A percentile compares a stretch with the other conserved stretches of the same genome.
Conservation (phyloP, 495 filamentous ascomycete species). For the Annulohypoxylon stygium region DNA sequence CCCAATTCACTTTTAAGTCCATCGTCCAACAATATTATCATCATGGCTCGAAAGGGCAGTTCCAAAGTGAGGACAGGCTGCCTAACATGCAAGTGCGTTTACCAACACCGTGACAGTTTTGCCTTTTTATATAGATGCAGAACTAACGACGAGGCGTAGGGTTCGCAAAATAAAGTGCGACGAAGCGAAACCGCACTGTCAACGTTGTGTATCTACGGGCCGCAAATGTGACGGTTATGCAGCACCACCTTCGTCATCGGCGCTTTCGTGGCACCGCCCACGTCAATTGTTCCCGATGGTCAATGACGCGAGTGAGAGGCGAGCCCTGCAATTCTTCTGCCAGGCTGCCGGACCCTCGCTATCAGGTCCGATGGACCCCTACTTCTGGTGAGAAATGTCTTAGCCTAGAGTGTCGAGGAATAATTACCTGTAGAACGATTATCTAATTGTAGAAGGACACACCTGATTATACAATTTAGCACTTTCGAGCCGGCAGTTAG, state of each 20-base stretch:
- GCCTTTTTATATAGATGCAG: not conserved
- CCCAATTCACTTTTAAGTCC: not conserved
- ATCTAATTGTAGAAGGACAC: constrained; percentile 49
- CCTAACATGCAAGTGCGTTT: constrained; percentile 48
- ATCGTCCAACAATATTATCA: not conserved
- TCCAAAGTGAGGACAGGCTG: constrained; percentile 48
- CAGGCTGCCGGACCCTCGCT: constrained; percentile 62
- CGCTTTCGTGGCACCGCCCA: constrained; percentile 43
- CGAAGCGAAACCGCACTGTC: constrained; percentile 63
- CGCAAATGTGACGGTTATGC: constrained; percentile 61
- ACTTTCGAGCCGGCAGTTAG: constrained; percentile 69
- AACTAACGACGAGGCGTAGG: constrained; percentile 44
- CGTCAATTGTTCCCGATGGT: constrained; percentile 42
- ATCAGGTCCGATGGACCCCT: constrained; percentile 63
- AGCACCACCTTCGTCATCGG: constrained; percentile 22
- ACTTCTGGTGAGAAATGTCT: constrained; percentile 59
- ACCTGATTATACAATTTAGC: constrained; percentile 68
- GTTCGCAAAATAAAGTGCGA: constrained; percentile 68
- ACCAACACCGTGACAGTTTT: not conserved
- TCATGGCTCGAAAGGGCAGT: constrained; percentile 48
- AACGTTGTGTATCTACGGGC: constrained; percentile 61
- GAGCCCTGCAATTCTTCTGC: constrained; percentile 67
- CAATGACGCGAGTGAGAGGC: constrained; percentile 49
- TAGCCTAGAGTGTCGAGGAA: not conserved
- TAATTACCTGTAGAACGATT: not conserved